These are phyloP conservation scores for Macrophomina pseudophaseolina DNA, from an alignment of 2,329 filamentous ascomycete species.

Conservation along the genomic window DNA sequence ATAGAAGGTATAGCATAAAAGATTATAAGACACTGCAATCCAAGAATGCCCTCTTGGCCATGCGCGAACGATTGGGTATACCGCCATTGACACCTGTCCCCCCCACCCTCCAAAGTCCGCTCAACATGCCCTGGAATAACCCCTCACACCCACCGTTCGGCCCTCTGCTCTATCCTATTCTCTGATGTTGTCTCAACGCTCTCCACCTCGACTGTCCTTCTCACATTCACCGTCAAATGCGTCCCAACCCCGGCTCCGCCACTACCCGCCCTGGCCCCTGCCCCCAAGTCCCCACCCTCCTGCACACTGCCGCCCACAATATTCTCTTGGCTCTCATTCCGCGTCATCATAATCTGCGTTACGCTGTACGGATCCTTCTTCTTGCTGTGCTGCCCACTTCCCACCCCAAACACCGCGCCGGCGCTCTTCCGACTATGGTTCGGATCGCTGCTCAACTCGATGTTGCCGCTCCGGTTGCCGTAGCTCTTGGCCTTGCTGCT, in stretches of 20 bases:
- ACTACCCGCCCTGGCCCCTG: background rate
- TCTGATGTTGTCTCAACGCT: background rate
- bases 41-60: too few species aligned
- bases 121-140: background rate
- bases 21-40: too few species aligned
- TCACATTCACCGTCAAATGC: background rate
- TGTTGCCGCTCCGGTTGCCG: slow-evolving; percentile 24
- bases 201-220: background rate
- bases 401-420: background rate
- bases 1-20: too few species aligned
- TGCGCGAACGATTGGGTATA: too few species aligned
- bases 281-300: background rate
- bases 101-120: background rate
- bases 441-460: background rate
- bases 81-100: too few species aligned
- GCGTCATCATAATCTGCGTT: slow-evolving; percentile 28
- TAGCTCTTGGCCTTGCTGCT: slow-evolving; percentile 16
- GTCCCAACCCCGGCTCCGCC: background rate
- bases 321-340: slow-evolving; percentile 1
- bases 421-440: background rate
- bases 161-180: background rate
- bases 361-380: slow-evolving; percentile 31
- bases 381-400: background rate
- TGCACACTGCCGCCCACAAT: background rate
- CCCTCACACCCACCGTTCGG: background rate